Percentiles rank a stretch among this genome's conserved stretches.
Evolutionary conservation across 352 stramenopile genomes (phyloP).

Genomic region (Pythium guiyangense): DNA sequence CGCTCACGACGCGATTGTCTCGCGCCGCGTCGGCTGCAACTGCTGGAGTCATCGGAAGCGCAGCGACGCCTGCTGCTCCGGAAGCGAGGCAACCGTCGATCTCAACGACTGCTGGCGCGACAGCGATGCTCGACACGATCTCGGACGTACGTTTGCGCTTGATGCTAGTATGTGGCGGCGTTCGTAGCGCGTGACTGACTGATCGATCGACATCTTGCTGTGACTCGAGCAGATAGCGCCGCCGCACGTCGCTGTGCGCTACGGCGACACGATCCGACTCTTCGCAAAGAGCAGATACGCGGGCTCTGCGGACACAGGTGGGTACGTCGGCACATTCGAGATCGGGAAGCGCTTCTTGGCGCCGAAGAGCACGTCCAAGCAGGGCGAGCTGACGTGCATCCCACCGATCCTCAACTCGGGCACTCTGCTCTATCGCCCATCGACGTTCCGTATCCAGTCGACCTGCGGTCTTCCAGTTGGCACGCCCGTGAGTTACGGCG

Average conservation of each 20-base stretch:
- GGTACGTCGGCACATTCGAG: constrained; percentile 74
- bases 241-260: constrained; percentile 62
- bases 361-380: constrained; percentile 58
- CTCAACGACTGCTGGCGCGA: not conserved
- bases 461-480: constrained; percentile 48
- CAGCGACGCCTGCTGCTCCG: not conserved
- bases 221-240: constrained; percentile 54
- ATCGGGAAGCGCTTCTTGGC: constrained; percentile 49
- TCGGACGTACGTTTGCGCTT: constrained; percentile 4
- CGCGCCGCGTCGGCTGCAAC: constrained; percentile 10
- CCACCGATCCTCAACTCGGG: constrained; percentile 39
- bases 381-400: constrained; percentile 61
- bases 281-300: constrained; percentile 64
- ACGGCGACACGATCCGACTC: constrained; percentile 64
- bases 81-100: constrained; percentile 4
- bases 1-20: constrained; percentile 6
- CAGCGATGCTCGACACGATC: constrained; percentile 12
- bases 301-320: constrained; percentile 17
- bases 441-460: constrained; percentile 66
- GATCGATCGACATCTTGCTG: not conserved
- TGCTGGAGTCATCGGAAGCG: not conserved
- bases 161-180: not conserved
- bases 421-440: constrained; percentile 37
- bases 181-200: not conserved
- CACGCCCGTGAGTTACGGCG: constrained; percentile 71